A percentile compares a stretch with the other conserved stretches of the same genome.
phyloP scores from a whole-genome alignment of 2,329 filamentous ascomycete species.

The Penicillium sp. region DNA sequence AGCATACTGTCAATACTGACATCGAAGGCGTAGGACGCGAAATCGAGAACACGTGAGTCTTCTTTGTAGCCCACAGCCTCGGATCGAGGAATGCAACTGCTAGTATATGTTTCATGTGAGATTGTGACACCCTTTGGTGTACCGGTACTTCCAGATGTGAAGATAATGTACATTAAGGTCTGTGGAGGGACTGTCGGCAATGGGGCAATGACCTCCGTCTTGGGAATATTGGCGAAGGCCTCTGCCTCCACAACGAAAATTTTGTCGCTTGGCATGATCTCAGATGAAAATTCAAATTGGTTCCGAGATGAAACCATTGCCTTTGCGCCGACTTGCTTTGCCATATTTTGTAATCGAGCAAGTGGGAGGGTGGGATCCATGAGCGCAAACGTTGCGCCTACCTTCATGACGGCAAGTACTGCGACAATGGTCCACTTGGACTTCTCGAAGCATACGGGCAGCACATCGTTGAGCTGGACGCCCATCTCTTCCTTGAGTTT shows the following conservation, averaged over 20 bases:
- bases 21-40: conserved; percentile 58
- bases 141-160: conserved; percentile 58
- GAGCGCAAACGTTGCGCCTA: conserved; percentile 31
- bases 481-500: conserved; percentile 30
- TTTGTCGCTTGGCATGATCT: conserved; percentile 33
- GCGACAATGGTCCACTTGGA: conserved; percentile 37
- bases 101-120: conserved; percentile 61
- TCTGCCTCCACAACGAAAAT: conserved; percentile 29
- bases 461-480: conserved; percentile 26
- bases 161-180: conserved; percentile 59
- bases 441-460: conserved; percentile 37
- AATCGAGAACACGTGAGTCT: conserved; percentile 61
- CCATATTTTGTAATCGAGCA: conserved; percentile 36
- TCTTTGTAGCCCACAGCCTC: conserved; percentile 51
- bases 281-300: conserved; percentile 28
- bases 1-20: conserved; percentile 57
- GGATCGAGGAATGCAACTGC: conserved; percentile 56
- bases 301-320: conserved; percentile 31
- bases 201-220: conserved; percentile 1
- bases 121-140: conserved; percentile 61
- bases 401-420: conserved; percentile 35
- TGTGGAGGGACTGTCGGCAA: conserved; percentile 30
- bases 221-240: conserved; percentile 21
- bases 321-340: conserved; percentile 29
- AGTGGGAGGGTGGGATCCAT: conserved; percentile 37